phyloP scores from a whole-genome alignment of 1,284 basidiomycete species.

The Cutaneotrichosporon dermatis region DNA sequence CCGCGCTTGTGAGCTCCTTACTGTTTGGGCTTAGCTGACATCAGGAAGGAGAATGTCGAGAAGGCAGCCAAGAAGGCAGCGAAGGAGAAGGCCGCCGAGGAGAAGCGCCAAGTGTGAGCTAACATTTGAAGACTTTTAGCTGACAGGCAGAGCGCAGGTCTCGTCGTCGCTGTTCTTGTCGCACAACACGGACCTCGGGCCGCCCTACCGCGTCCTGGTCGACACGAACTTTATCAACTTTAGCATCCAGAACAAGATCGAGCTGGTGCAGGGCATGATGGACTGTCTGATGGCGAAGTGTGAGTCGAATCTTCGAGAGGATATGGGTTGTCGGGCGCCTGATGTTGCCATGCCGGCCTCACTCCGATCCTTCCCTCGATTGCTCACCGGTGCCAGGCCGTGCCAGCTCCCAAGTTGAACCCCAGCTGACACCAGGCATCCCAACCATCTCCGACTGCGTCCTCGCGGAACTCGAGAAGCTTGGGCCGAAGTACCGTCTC shows the following conservation, averaged over 20 bases:
- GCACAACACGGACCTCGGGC: slow-evolving; percentile 92
- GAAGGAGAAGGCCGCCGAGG: slow-evolving; percentile 50
- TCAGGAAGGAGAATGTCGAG: slow-evolving; percentile 53
- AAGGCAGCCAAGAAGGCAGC: slow-evolving; percentile 51
- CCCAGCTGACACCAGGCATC: slow-evolving; percentile 61
- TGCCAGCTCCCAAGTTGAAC: too few relatives aligned
- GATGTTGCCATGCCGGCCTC: too few relatives aligned
- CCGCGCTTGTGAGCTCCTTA: slow-evolving; percentile 69
- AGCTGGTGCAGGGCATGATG: slow-evolving; percentile 97
- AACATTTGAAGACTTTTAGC: not conserved
- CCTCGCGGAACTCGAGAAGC: slow-evolving; percentile 94
- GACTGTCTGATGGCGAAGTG: slow-evolving; percentile 99
- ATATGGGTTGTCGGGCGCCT: too few relatives aligned
- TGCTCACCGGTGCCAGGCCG: too few relatives aligned
- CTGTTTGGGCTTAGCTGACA: slow-evolving; percentile 4
- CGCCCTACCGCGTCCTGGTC: slow-evolving; percentile 93
- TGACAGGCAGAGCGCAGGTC: slow-evolving; percentile 26
- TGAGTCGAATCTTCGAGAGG: slow-evolving; percentile 49
- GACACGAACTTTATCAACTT: slow-evolving; percentile 99
- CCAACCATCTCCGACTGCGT: slow-evolving; percentile 99
- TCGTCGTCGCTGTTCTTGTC: slow-evolving; percentile 69
- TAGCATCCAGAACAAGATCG: slow-evolving; percentile 95
- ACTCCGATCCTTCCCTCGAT: too few relatives aligned
- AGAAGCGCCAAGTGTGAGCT: slow-evolving; percentile 32
- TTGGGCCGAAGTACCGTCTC: slow-evolving; percentile 92